Percentiles rank a stretch among this genome's conserved stretches.
phyloP scores from a whole-genome alignment of 2,329 filamentous ascomycete species.

The Alternaria angustiovoidea region DNA sequence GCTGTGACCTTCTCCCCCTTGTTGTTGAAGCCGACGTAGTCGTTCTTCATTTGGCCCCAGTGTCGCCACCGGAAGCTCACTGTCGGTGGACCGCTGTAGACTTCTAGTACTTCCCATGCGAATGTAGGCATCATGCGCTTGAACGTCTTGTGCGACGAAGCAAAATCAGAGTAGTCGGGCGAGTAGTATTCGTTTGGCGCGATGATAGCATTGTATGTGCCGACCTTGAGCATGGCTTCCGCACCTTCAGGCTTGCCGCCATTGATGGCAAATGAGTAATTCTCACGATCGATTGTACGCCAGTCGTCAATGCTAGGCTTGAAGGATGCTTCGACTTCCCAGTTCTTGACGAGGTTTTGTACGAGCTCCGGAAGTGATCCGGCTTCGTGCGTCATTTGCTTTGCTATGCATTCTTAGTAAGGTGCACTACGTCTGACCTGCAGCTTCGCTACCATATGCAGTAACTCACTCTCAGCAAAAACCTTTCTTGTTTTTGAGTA shows the following conservation, averaged over 20 bases:
- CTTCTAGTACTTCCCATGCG: conserved; percentile 74
- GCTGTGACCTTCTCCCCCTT: conserved; percentile 69
- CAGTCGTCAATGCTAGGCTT: conserved; percentile 69
- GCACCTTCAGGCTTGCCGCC: conserved; percentile 64
- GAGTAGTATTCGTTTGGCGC: conserved; percentile 70
- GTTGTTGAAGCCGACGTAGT: conserved; percentile 70
- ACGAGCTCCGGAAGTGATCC: conserved; percentile 68
- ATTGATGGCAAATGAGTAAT: conserved; percentile 71
- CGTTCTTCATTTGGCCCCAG: conserved; percentile 72
- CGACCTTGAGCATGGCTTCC: conserved; percentile 71
- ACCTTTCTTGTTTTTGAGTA: conserved; percentile 70
- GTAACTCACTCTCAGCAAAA: conserved; percentile 64
- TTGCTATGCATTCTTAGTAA: conserved; percentile 56
- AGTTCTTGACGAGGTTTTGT: conserved; percentile 76
- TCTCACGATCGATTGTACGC: conserved; percentile 68
- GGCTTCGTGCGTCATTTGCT: conserved; percentile 63
- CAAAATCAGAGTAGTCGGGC: conserved; percentile 68
- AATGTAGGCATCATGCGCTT: conserved; percentile 78
- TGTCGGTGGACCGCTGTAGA: conserved; percentile 70
- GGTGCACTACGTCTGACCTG: not conserved
- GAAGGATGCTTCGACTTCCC: conserved; percentile 76
- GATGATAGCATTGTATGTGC: conserved; percentile 75
- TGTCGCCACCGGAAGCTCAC: conserved; percentile 72
- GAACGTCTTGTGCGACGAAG: conserved; percentile 72
- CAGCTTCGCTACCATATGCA: not conserved